Evolutionary conservation across 805 yeast species (phyloP), one percentile per base, ranked within the genome.

Genomic region (Scheffersomyces lignosus): DNA sequence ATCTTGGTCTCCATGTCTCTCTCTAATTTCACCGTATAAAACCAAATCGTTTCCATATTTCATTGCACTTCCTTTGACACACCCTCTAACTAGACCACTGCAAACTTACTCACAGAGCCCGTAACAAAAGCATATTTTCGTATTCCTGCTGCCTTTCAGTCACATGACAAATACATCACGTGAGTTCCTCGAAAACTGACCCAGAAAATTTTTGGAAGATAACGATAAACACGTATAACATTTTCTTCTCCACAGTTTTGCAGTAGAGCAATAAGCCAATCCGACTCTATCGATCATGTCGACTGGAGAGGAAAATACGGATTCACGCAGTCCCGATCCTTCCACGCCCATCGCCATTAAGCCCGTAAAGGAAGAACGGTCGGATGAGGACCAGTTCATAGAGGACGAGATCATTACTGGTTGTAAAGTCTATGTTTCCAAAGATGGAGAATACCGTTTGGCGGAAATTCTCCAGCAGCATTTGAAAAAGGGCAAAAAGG

Each of bases 391-490:
- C 10, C 16, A 16, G 15, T 69, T 67, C 31, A 38, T 56, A 14
- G 51, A 50, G 3, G 77, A 73, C 5, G 86, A 82, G 40, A 68
- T 87, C 20, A 58, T 74, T 5, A 71, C 82, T 3, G 96, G 96
- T 13, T 85, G 95, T 54, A 88, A 87, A 57, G 83, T 88, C 16
- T 84, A 73, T 60, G 95, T 86, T 5, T 70, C 70, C 41, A 91
- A 93, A 58, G 96, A 89, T 52, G 86, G 79, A 18, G 89, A 83
- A 45, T 75, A 73, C 43, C 71, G 96, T 43, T 58, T 80, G 23
- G 97, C 98, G 2, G 99, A 93, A 57, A 79, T 93, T 29, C 66
- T 93, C 30, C 87, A 90, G 14, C 74, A 79, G 33, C 87, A 86
- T 44, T 62, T 75, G 31, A 80, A 86, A 52, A 83, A 88, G 56